Base-by-base conservation (phyloP, 345 rosid genomes). In the Pseudoturritis turrita region DNA sequence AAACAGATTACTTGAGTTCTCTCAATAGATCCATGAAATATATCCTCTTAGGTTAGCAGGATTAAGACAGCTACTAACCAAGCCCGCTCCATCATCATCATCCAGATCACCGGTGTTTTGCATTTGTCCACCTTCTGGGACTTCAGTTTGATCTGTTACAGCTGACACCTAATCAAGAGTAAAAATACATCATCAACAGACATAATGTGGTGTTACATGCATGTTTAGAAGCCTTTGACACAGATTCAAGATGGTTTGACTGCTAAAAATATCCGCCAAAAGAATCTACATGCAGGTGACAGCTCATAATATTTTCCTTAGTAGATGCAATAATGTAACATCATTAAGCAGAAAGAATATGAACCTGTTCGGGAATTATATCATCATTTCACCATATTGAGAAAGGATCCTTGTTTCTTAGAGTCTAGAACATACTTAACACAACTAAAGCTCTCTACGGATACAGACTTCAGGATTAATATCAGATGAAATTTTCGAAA, bases 61-160 rank as follows among this genome's bases (percentile, higher is more conserved):
- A 61, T 17, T 14, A 68, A 74, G 68, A 54, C 18, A 71, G 61
- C 51, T 68, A 82, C 97, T 87, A 56, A 95, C 99, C 94, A 91
- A 81, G 72, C 96, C 98, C 68, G 89, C 89, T 46, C 98, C 97
- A 44, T 95, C 99, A 26, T 95, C 96, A 52, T 95, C 99, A 82
- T 95, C 99, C 74, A 95, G 80, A 89, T 95, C 98, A 72, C 83
- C 90, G 1, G 96, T 71, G 83, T 62, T 84, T 58, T 85, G 78
- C 14, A 12, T 6, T 21, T 70, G 76, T 49, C 83, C 88, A 72
- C 74, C 80, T 46, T 95, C 97, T 68, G 81, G 89, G 58, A 71
- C 47, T 71, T 83, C 90, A 11, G 81, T 72, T 77, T 89, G 99
- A 82, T 95, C 96, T 7, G 99, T 91, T 44, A 91, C 88, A 57